Evolutionary conservation across 352 stramenopile genomes (phyloP), one percentile per base, ranked within the genome.

Genomic region (Thalassiosira livingstoniorum): DNA sequence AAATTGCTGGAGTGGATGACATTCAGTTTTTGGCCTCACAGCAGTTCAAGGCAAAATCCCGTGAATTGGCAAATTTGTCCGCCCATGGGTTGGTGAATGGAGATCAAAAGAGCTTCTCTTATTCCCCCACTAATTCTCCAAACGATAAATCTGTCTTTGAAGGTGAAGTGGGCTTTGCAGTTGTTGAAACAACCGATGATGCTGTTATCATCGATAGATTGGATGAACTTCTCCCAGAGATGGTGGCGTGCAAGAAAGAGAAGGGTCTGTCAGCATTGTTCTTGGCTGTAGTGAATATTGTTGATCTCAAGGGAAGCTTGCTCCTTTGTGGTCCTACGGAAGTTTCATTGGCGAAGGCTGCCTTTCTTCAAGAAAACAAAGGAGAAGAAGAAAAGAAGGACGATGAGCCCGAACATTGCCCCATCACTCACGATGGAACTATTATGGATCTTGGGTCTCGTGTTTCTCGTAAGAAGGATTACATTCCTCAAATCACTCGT

Each of bases 251-350:
- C 55, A 87, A 90, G 61, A 75, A 82, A 18, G 78, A 93, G 62
- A 83, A 79, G 45, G 51, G 62, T 29, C 37, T 87, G 31, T 32
- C 57, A 58, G 42, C 63, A 11, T 77, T 90, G 0, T 88, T 93
- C 69, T 54, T 95, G n/a, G 90, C 88, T 58, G 79, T 95, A 25
- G 91, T 95, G 15, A 89, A 94, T 76, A 93, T 95, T 82, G 90
- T 94, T 53, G 31, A 85, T 23, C 54, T 94, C 23, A 83, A 82
- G 42, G 86, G 84, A 15, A 80, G 47, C 18, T 65, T 94, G 15
- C 31, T 95, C 4, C 57, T 92, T 35, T 84, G 70, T 60, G 85
- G 87, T 10, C 75, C 65, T 2, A 32, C 73, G 0, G 90, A 94
- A 64, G 31, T 62, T 4, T 62, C 67, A 37, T 65, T 94, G 7